phyloP scores from a whole-genome alignment of 192 early-diverging fungal species.

The Umbelopsis isabellina region DNA sequence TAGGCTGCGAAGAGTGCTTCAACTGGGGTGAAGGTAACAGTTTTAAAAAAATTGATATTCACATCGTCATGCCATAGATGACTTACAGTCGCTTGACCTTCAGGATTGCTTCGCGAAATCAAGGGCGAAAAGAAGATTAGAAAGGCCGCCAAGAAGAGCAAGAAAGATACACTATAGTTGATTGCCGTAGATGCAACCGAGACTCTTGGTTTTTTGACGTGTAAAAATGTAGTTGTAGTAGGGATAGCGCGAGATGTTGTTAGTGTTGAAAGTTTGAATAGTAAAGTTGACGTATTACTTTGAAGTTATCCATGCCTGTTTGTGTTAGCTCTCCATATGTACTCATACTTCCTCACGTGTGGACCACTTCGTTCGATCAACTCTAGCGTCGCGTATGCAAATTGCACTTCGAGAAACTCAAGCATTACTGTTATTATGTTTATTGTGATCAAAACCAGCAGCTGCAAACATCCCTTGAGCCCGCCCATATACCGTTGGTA shows the following conservation, averaged over 20 bases:
- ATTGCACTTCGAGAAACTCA: too few species aligned
- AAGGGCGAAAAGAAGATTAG: slow-evolving; percentile 19
- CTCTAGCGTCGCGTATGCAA: too few species aligned
- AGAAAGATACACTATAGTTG: slow-evolving; percentile 15
- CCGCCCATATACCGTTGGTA: too few species aligned
- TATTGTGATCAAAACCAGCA: too few species aligned
- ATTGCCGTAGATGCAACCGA: background rate
- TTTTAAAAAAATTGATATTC: background rate
- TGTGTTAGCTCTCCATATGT: too few species aligned
- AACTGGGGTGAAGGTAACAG: slow-evolving; percentile 32
- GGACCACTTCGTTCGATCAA: too few species aligned
- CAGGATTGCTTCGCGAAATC: slow-evolving; percentile 13
- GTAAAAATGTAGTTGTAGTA: slow-evolving; percentile 7
- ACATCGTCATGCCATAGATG: too few species aligned
- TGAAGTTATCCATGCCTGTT: background rate
- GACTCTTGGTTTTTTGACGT: too few species aligned
- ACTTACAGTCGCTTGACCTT: background rate
- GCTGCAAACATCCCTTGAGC: too few species aligned
- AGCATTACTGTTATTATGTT: too few species aligned
- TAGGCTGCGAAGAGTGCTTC: slow-evolving; percentile 40
- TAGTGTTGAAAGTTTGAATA: background rate
- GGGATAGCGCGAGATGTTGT: background rate
- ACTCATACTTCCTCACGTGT: too few species aligned
- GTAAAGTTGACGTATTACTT: background rate
- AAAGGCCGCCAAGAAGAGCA: slow-evolving; percentile 22